Evolutionary conservation across 2,329 filamentous ascomycete species (phyloP).

Genomic region (Fusarium proliferatum): DNA sequence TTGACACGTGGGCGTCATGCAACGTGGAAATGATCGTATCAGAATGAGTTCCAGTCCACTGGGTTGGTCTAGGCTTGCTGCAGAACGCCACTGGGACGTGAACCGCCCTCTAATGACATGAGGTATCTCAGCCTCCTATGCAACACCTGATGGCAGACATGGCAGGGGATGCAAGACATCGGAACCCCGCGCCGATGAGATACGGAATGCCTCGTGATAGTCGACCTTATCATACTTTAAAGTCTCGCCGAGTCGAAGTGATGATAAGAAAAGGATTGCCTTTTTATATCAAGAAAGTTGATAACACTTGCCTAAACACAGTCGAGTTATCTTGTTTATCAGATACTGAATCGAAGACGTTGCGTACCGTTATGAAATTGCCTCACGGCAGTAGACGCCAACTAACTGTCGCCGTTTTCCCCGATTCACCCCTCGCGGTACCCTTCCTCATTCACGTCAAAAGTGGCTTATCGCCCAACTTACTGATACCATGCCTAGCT

Average conservation of each 20-base stretch:
- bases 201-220: not conserved
- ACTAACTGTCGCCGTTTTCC: not conserved
- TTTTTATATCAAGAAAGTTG: not conserved
- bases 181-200: not conserved
- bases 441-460: conserved; percentile 5
- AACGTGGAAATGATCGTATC: not conserved
- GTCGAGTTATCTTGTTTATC: not conserved
- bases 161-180: not conserved
- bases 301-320: not conserved
- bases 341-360: not conserved
- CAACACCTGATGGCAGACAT: not conserved
- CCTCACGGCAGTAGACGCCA: not conserved
- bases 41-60: not conserved
- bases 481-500: not conserved
- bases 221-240: not conserved
- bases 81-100: not conserved
- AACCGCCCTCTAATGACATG: not conserved
- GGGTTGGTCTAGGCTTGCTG: not conserved
- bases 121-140: not conserved
- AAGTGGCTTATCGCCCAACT: conserved; percentile 4
- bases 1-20: not conserved
- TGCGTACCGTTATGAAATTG: not conserved
- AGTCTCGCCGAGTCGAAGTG: not conserved
- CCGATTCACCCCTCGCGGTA: conserved; percentile 6
- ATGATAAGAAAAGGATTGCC: not conserved